Evolutionary conservation across 2,329 filamentous ascomycete genomes (phyloP).

Genomic region (Neospermospora avenae): DNA sequence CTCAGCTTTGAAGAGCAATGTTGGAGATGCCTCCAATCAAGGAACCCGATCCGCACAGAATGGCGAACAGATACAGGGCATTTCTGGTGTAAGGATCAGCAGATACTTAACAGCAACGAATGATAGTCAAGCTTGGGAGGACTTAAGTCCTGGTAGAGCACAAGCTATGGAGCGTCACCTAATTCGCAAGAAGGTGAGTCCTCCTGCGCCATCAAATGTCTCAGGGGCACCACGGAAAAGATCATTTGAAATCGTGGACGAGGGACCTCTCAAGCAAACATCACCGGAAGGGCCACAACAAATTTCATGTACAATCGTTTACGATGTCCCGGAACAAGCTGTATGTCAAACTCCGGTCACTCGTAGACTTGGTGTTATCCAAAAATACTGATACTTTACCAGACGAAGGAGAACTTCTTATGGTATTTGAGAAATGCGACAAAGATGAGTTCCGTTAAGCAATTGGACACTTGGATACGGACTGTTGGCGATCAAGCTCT

Average conservation of each 20-base stretch:
- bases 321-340: background rate
- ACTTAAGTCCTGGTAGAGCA: too few species aligned
- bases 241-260: too few species aligned
- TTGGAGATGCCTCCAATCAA: background rate
- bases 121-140: too few species aligned
- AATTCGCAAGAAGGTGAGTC: too few species aligned
- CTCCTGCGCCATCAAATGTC: too few species aligned
- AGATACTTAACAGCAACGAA: too few species aligned
- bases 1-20: background rate
- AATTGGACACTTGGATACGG: background rate
- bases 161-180: too few species aligned
- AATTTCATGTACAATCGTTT: background rate
- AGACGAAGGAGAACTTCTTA: background rate
- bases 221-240: too few species aligned
- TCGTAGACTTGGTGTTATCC: background rate
- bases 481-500: slow-evolving; percentile 19
- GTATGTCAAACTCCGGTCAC: background rate
- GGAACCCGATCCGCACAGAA: background rate
- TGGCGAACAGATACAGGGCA: too few species aligned
- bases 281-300: background rate
- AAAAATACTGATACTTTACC: background rate
- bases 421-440: background rate
- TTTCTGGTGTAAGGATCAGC: too few species aligned
- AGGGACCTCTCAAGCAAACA: too few species aligned
- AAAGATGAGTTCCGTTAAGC: background rate